Percentiles rank a stretch among this genome's conserved stretches.
These are phyloP conservation scores for Madurella mycetomatis DNA, from an alignment of 2,329 filamentous ascomycete species.

Conservation along the genomic window DNA sequence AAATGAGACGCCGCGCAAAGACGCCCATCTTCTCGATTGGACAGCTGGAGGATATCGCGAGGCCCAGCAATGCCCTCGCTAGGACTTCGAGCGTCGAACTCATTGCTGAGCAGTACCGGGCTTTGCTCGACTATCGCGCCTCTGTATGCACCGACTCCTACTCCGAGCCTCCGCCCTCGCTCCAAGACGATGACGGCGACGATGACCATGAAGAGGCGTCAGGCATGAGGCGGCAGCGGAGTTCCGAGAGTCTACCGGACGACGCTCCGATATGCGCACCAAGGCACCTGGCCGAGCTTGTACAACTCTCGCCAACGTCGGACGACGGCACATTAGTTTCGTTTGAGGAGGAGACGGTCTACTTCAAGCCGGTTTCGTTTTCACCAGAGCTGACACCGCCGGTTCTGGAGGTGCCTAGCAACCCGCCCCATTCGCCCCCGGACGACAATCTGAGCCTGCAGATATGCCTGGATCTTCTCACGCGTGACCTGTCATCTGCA, in stretches of 20 bases:
- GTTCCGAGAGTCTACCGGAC: constrained; percentile 12
- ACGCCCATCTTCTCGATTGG: constrained; percentile 48
- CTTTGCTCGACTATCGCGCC: constrained; percentile 40
- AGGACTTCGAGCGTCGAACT: constrained; percentile 42
- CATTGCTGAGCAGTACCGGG: constrained; percentile 49
- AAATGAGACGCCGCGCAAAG: constrained; percentile 45
- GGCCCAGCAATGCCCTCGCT: constrained; percentile 20
- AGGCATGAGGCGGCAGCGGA: constrained; percentile 12
- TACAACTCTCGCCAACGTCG: constrained; percentile 28
- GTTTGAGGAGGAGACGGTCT: constrained; percentile 44
- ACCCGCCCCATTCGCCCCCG: constrained; percentile 16
- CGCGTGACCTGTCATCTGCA: constrained; percentile 45
- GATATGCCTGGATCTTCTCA: constrained; percentile 48
- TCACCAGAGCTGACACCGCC: constrained; percentile 34
- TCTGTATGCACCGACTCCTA: constrained; percentile 31
- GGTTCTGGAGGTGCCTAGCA: constrained; percentile 8
- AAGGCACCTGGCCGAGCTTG: not conserved
- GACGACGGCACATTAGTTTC: constrained; percentile 45
- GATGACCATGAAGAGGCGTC: not conserved
- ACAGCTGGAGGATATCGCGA: constrained; percentile 39
- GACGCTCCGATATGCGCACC: constrained; percentile 3
- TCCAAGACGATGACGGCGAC: constrained; percentile 8
- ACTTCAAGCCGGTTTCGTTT: constrained; percentile 44
- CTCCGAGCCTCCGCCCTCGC: constrained; percentile 26
- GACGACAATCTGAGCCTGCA: constrained; percentile 43